A percentile compares a stretch with the other conserved stretches of the same genome.
These are phyloP conservation scores for Boletus semigastroideus DNA, from an alignment of 1,284 basidiomycete genomes.

Conservation along the genomic window DNA sequence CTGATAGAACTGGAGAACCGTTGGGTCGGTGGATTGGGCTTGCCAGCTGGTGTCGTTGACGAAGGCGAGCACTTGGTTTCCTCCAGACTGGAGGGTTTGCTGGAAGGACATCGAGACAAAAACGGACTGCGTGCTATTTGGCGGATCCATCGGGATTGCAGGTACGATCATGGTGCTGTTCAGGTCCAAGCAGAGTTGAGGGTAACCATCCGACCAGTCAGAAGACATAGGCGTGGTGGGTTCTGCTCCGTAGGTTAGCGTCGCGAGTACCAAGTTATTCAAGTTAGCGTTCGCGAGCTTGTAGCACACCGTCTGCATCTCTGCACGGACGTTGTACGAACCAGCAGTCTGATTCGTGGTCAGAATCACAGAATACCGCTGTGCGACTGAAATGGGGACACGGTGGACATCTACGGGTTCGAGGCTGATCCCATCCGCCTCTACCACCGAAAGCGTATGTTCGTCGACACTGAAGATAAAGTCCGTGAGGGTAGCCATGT, in stretches of 20 bases:
- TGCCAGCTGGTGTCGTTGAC: constrained; percentile 32
- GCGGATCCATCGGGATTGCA: constrained; percentile 25
- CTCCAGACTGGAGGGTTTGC: constrained; percentile 31
- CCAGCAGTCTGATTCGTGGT: constrained; percentile 33
- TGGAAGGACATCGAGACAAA: constrained; percentile 30
- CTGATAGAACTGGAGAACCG: constrained; percentile 30
- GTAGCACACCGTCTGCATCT: constrained; percentile 32
- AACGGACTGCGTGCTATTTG: constrained; percentile 27
- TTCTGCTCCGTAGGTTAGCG: constrained; percentile 27
- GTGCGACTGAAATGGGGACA: constrained; percentile 31
- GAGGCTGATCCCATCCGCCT: constrained; percentile 34
- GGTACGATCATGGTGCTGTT: constrained; percentile 33
- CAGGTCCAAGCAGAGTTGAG: constrained; percentile 25
- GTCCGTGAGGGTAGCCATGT: constrained; percentile 33
- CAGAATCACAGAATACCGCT: constrained; percentile 34
- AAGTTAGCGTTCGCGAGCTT: constrained; percentile 32
- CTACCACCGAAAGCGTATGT: constrained; percentile 30
- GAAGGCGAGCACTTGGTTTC: constrained; percentile 26
- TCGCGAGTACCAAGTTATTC: constrained; percentile 32
- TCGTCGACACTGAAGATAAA: constrained; percentile 33
- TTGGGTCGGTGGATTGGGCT: constrained; percentile 26
- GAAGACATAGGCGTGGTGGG: constrained; percentile 24
- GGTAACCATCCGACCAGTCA: constrained; percentile 30
- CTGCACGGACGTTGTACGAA: constrained; percentile 34
- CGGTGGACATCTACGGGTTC: constrained; percentile 28